These are phyloP conservation scores for Discostella stelligeroides DNA, from an alignment of 108 stramenopile genomes.

Conservation along the genomic window DNA sequence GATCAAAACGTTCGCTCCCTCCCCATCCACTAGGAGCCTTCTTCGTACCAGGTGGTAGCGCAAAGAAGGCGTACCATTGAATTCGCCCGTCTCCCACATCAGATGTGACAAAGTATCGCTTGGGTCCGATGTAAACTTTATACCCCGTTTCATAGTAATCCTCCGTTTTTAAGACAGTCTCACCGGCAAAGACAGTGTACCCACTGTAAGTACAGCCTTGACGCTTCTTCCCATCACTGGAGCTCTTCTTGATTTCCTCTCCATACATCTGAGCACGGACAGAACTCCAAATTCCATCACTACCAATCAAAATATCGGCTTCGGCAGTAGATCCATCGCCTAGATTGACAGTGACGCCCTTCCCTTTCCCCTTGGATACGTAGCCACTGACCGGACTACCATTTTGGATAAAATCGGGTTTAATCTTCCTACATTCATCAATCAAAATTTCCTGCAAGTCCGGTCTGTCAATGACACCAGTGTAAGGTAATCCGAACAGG, in stretches of 20 bases:
- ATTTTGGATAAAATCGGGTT: slow-evolving; percentile 83
- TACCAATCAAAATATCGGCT: slow-evolving; percentile 91
- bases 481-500: slow-evolving; percentile 87
- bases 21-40: slow-evolving; percentile 88
- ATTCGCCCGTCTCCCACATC: slow-evolving; percentile 96
- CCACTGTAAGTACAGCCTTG: slow-evolving; percentile 94
- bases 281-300: slow-evolving; percentile 96
- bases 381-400: slow-evolving; percentile 83
- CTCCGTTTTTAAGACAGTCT: slow-evolving; percentile 81
- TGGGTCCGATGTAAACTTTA: slow-evolving; percentile 97
- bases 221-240: slow-evolving; percentile 51
- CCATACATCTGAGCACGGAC: slow-evolving; percentile 95
- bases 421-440: slow-evolving; percentile 88
- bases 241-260: slow-evolving; percentile 81
- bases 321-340: slow-evolving; percentile 76
- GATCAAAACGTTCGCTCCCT: slow-evolving; percentile 66
- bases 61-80: slow-evolving; percentile 98
- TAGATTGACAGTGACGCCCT: slow-evolving; percentile 85
- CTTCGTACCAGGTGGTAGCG: slow-evolving; percentile 95
- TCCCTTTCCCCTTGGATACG: slow-evolving; percentile 66
- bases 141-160: slow-evolving; percentile 96
- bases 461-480: slow-evolving; percentile 94
- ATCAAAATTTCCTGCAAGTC: slow-evolving; percentile 96
- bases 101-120: slow-evolving; percentile 95
- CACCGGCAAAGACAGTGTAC: slow-evolving; percentile 98